A percentile compares a stretch with the other conserved stretches of the same genome.
Evolutionary conservation across 306 rosid genomes (phyloP).

Genomic region (Lathyrus oleraceus): DNA sequence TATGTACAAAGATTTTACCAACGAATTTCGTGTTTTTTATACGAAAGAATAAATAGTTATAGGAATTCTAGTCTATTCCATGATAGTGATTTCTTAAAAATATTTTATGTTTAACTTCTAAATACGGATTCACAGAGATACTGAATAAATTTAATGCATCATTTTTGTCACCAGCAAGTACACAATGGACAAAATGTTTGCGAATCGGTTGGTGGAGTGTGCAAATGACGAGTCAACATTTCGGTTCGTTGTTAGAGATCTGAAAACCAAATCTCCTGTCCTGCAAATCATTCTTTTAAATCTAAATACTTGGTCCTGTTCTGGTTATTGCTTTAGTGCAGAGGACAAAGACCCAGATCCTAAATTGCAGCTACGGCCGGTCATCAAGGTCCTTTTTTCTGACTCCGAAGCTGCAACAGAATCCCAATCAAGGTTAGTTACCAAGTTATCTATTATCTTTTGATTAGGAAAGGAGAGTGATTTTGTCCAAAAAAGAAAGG

Average conservation of each 20-base stretch:
- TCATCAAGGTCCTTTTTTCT: slow-evolving; percentile 73
- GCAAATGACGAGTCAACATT: slow-evolving; percentile 80
- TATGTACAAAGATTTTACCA: slow-evolving; percentile 21
- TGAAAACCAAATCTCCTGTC: slow-evolving; percentile 58
- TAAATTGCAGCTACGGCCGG: slow-evolving; percentile 59
- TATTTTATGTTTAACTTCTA: slow-evolving; percentile 23
- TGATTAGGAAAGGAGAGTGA: neutral
- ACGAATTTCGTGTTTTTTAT: slow-evolving; percentile 16
- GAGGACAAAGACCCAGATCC: slow-evolving; percentile 40
- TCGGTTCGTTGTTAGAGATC: slow-evolving; percentile 77
- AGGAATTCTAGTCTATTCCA: slow-evolving; percentile 10
- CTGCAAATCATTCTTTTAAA: slow-evolving; percentile 74
- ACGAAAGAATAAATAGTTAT: neutral
- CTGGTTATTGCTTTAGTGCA: slow-evolving; percentile 52
- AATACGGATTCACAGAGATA: neutral
- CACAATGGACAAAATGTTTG: slow-evolving; percentile 76
- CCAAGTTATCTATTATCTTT: neutral
- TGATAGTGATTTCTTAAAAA: neutral
- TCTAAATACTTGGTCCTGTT: slow-evolving; percentile 71
- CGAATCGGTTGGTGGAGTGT: slow-evolving; percentile 67
- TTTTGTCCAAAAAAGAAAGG: too few species aligned
- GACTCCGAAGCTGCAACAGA: slow-evolving; percentile 49
- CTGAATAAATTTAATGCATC: slow-evolving; percentile 19
- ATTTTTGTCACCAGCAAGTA: slow-evolving; percentile 55
- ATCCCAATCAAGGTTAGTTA: slow-evolving; percentile 65